Evolutionary conservation across 2,329 filamentous ascomycete genomes (phyloP), one percentile per base, ranked within the genome.

Genomic region (Calycina marina): DNA sequence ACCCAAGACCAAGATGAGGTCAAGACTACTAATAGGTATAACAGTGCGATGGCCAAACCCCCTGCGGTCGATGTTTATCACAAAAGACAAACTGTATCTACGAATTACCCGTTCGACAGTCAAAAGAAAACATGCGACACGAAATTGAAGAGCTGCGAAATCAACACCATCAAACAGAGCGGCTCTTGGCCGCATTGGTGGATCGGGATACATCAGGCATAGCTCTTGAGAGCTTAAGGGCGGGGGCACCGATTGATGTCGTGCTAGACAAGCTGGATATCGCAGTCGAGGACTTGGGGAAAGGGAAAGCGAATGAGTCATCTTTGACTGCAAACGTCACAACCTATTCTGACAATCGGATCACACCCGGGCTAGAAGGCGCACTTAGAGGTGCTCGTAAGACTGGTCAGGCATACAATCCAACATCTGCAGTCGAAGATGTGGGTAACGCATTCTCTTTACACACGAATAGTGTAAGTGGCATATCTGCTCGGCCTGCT

Each of bases 81-180:
- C 69, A 74, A 60, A 63, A 66, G 18, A 53, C 62, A 24, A 62
- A 72, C 14, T 77, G 72, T 39, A 47, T 72, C 14, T 77, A 77
- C 54, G 69, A 76, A 41, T 48, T 72, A 5, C 72, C 71, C 0
- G 63, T 76, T 4, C 69, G 72, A 27, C 70, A 74, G 42, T 74
- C 70, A 8, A 77, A 77, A 39, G 71, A 75, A 38, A 63, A 65
- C 32, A 59, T 77, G 4, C 63, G 72, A 27, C 57, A 56, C 45
- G 71, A 76, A 44, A 71, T 76, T 38, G 72, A 76, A 32, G 54
- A 53, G 15, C 53, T 77, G 20, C 66, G 66, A 29, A 58, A 59
- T 11, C 62, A 65, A 25, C 65, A 73, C 45, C 63, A 60, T 14
- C 63, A 62, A 27, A 70, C 56, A 48, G 66, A 75, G 15, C 60